Evolutionary conservation across 1,139 yeast species (phyloP).

Genomic region (Komagataea norvegica): DNA sequence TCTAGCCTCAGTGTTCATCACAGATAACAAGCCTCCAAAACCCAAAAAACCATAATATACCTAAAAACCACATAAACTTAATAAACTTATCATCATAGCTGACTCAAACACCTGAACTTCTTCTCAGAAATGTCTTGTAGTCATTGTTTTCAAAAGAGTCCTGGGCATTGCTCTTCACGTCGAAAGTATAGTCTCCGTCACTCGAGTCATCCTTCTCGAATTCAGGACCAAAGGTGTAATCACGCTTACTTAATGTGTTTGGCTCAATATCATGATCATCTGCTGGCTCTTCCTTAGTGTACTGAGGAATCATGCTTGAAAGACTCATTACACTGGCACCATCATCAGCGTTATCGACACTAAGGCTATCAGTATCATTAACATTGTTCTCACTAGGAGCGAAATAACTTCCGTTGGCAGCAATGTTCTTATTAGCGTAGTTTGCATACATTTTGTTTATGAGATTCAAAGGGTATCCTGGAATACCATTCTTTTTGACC

Average conservation of each 20-base stretch:
- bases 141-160: constrained; percentile 10
- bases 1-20: too few species aligned
- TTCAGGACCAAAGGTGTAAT: background rate
- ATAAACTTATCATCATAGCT: too few species aligned
- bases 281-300: constrained; percentile 12
- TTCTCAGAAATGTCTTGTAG: constrained; percentile 8
- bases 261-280: background rate
- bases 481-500: constrained; percentile 43
- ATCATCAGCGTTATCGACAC: constrained; percentile 13
- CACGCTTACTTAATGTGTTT: background rate
- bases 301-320: constrained; percentile 26
- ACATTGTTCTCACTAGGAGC: background rate
- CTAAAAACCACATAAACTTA: too few species aligned
- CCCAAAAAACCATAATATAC: too few species aligned
- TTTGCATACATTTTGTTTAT: constrained; percentile 30
- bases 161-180: constrained; percentile 6
- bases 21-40: too few species aligned
- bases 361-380: constrained; percentile 9
- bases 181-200: constrained; percentile 2
- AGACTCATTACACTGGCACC: constrained; percentile 18
- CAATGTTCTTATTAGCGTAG: constrained; percentile 13
- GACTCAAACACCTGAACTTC: constrained; percentile 7
- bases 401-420: background rate
- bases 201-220: background rate
- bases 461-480: constrained; percentile 32